Base-by-base conservation (phyloP, 2,329 filamentous ascomycete species). In the Fusarium sp. region DNA sequence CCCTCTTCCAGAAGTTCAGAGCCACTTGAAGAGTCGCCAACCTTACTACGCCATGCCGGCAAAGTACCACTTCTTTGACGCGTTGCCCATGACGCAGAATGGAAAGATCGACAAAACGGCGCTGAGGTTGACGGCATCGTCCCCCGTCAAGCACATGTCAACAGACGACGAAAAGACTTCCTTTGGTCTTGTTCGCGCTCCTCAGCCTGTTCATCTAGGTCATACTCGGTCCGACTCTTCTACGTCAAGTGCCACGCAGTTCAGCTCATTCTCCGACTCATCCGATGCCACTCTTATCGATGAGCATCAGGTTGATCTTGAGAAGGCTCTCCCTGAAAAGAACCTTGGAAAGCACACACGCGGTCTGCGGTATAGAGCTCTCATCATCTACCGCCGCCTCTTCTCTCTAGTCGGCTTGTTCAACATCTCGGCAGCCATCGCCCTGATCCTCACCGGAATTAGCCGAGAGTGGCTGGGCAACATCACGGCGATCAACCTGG, bases 31-130 rank as follows among this genome's bases (percentile, higher is more conserved):
- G 64, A 78, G 80, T 20, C 81, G 83, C 2, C 84, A 89, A 50
- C 88, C 88, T 1, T 90, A 89, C 76, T 90, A 90, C 76, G 88
- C 87, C 1, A 83, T 89, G 11, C 89, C 89, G 0, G 83, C 84
- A 0, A 77, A 81, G 34, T 86, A 86, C 75, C 81, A 85, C 27
- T 81, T 83, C 25, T 77, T 88, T 2, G 77, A 81, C 0, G 77
- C 77, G 0, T 83, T 90, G 18, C 87, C 88, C 0, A 82, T 88
- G 52, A 91, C 88, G 0, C 70, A 83, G 16, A 90, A 90, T 68
- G 89, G 89, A 37, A 91, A 91, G 78, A 84, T 89, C 41, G 87
- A 91, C 79, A 90, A 89, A 81, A 81, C 80, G 14, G 79, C 82
- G 4, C 82, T 90, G 0, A 63, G 52, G 6, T 37, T 73, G 56